Base-by-base conservation (phyloP, 805 yeast genomes). In the Spencermartinsiella europaea region DNA sequence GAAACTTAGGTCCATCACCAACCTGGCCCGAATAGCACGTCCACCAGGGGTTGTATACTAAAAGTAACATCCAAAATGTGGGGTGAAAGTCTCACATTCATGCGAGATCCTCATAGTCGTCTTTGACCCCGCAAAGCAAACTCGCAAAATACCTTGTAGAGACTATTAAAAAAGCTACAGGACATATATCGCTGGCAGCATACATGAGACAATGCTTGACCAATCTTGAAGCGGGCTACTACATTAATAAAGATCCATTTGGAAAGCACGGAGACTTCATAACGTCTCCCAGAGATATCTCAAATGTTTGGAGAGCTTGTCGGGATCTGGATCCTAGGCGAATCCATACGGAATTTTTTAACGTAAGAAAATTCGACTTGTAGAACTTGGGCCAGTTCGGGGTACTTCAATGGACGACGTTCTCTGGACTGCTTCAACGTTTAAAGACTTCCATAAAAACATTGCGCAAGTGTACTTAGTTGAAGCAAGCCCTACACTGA, bases 241-340 rank as follows among this genome's bases (percentile, higher is more conserved):
- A 87, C 60, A 83, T 88, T 17, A 81, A 85, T 3, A 68, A 81
- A 51, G 81, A 86, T 55, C 95, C 95, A 2, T 68, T 87, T 31
- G 86, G 83, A 28, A 47, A 62, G 1, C 61, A 65, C 4, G 95
- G 95, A 3, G 95, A 87, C 63, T 87, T 87, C 62, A 73, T 82
- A 43, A 87, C 95, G 0, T 82, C 91, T 0, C n/a, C 95, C 95
- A 0, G 95, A 87, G 63, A 85, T 87, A 42, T 83, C 91, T 4
- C 86, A 85, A 34, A 82, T 86, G 67, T 87, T 86, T 68, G 95
- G 95, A 17, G 95, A 87, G 61, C 76, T 85, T 68, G 72, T 85
- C 48, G 95, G 93, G 0, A 66, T 87, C 3, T 87, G 95, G 87
- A 15, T 66, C 12, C 46, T 65, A 16, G 58, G 70, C 2, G 65